phyloP scores from a whole-genome alignment of 805 yeast species.

The Candida methanosorbosa region DNA sequence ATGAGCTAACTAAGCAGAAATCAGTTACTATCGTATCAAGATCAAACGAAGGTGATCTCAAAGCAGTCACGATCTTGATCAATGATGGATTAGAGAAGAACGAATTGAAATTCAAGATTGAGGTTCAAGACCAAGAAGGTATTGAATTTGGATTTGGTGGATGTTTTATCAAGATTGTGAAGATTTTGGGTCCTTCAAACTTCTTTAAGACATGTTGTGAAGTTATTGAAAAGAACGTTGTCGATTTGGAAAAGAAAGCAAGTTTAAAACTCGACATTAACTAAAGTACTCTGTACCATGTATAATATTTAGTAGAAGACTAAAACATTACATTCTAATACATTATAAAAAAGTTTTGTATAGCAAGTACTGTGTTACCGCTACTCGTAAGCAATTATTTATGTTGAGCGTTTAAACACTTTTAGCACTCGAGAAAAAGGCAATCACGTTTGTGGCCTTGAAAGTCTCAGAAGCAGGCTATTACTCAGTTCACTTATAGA shows the following conservation, averaged over 20 bases:
- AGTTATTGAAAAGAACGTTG: conserved; percentile 7
- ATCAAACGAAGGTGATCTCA: background rate
- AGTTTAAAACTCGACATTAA: too few species aligned
- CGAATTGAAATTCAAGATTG: conserved; percentile 10
- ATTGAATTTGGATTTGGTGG: conserved; percentile 24
- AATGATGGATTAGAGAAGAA: conserved; percentile 4
- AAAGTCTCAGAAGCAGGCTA: too few species aligned
- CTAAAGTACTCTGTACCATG: too few species aligned
- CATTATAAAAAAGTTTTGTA: too few species aligned
- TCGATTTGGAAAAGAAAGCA: conserved; percentile 3
- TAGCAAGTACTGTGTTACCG: too few species aligned
- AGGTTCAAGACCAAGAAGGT: conserved; percentile 19
- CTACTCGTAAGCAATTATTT: too few species aligned
- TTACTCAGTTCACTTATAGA: too few species aligned
- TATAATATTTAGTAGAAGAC: too few species aligned
- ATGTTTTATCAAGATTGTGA: conserved; percentile 17
- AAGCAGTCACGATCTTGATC: background rate
- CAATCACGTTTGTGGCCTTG: too few species aligned
- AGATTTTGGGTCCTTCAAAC: conserved; percentile 11
- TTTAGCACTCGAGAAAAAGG: too few species aligned
- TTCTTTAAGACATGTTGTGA: conserved; percentile 13
- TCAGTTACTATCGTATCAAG: background rate
- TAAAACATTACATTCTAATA: too few species aligned
- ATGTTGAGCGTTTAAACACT: too few species aligned
- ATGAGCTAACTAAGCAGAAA: conserved; percentile 2